A percentile compares a stretch with the other conserved stretches of the same genome.
phyloP scores from a whole-genome alignment of 1,284 basidiomycete genomes.

The Boletellus deceptivus region DNA sequence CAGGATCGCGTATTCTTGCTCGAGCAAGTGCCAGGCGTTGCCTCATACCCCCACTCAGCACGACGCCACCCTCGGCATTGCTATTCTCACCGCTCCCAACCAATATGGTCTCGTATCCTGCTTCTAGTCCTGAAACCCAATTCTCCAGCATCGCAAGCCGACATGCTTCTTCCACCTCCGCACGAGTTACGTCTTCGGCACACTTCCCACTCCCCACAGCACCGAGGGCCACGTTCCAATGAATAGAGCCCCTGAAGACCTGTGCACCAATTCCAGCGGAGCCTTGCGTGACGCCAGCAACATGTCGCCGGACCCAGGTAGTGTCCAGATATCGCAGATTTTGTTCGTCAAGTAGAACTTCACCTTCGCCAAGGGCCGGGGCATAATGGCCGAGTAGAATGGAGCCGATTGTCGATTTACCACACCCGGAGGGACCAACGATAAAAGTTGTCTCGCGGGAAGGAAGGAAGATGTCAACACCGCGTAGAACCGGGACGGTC shows the following conservation, averaged over 20 bases:
- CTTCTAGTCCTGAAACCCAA: slow-evolving; percentile 79
- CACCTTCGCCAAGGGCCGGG: slow-evolving; percentile 48
- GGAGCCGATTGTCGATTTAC: slow-evolving; percentile 79
- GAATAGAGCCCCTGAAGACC: slow-evolving; percentile 52
- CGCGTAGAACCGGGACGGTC: slow-evolving; percentile 44
- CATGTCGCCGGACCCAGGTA: slow-evolving; percentile 68
- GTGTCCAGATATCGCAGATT: slow-evolving; percentile 74
- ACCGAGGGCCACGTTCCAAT: slow-evolving; percentile 89
- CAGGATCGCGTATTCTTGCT: slow-evolving; percentile 83
- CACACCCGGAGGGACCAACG: slow-evolving; percentile 77
- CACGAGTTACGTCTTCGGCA: slow-evolving; percentile 52
- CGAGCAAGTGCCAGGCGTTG: slow-evolving; percentile 92
- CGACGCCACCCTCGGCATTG: slow-evolving; percentile 55
- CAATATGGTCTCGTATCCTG: slow-evolving; percentile 85
- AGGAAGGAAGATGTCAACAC: slow-evolving; percentile 62
- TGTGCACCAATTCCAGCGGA: slow-evolving; percentile 30
- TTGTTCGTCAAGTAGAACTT: slow-evolving; percentile 81
- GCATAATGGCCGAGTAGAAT: slow-evolving; percentile 80
- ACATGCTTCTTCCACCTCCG: slow-evolving; percentile 81
- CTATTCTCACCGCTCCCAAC: slow-evolving; percentile 44
- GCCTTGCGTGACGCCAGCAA: slow-evolving; percentile 79
- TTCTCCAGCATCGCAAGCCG: slow-evolving; percentile 86
- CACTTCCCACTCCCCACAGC: slow-evolving; percentile 44
- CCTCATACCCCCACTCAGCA: slow-evolving; percentile 89
- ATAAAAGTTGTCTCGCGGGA: slow-evolving; percentile 77